Percentiles rank a stretch among this genome's conserved stretches.
phyloP scores from a whole-genome alignment of 768 basidiomycete genomes.

The Naganishia friedmannii region DNA sequence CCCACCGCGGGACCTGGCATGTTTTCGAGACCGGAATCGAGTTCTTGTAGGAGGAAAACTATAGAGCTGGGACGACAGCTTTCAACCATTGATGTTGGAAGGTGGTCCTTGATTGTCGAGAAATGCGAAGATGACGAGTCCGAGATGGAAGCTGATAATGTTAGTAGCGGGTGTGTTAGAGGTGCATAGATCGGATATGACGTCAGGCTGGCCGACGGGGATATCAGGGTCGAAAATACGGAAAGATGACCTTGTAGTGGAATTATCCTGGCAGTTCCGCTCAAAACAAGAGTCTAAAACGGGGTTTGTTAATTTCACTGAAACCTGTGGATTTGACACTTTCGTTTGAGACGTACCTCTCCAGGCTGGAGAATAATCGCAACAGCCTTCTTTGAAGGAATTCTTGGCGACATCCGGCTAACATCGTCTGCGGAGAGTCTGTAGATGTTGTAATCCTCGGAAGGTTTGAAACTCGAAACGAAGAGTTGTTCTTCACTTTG shows the following conservation, averaged over 20 bases:
- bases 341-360: conserved; percentile 35
- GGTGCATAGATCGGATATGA: conserved; percentile 68
- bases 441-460: conserved; percentile 30
- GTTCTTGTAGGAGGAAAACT: conserved; percentile 62
- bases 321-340: not conserved
- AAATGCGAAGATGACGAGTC: not conserved
- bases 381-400: conserved; percentile 3
- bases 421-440: conserved; percentile 28
- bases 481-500: conserved; percentile 5
- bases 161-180: conserved; percentile 71
- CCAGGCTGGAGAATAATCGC: conserved; percentile 33
- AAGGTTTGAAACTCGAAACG: conserved; percentile 26
- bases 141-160: conserved; percentile 50
- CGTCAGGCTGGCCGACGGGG: conserved; percentile 26
- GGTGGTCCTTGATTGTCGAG: conserved; percentile 30
- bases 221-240: conserved; percentile 59
- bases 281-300: conserved; percentile 63
- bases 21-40: conserved; percentile 64
- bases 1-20: conserved; percentile 63
- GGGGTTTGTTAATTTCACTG: conserved; percentile 43
- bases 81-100: conserved; percentile 34
- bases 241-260: conserved; percentile 65
- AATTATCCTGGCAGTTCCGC: conserved; percentile 64
- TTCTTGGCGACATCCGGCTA: not conserved
- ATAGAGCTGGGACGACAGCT: conserved; percentile 38